phyloP scores from a whole-genome alignment of 1,284 basidiomycete species.

The Porogramme epimiltina region DNA sequence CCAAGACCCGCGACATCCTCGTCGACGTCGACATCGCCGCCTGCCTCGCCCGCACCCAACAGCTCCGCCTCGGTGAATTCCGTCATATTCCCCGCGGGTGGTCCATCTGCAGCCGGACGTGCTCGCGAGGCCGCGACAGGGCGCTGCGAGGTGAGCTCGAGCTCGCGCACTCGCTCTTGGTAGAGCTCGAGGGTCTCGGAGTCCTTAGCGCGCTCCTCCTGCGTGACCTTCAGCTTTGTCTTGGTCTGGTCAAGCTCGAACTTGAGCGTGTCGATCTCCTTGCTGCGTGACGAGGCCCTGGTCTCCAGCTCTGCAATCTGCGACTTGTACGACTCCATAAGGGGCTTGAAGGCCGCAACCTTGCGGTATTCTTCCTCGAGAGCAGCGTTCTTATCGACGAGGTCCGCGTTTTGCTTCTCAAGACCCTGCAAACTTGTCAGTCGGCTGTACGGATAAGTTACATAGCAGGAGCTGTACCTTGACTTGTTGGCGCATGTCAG shows the following conservation, averaged over 20 bases:
- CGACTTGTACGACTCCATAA: constrained; percentile 91
- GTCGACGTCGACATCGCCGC: constrained; percentile 44
- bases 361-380: constrained; percentile 92
- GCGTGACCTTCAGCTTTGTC: constrained; percentile 67
- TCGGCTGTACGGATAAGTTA: too few relatives aligned
- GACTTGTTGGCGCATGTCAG: constrained; percentile 84
- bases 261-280: constrained; percentile 72
- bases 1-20: constrained; percentile 63
- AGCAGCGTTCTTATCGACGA: constrained; percentile 89
- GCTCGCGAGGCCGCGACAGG: constrained; percentile 35
- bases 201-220: constrained; percentile 76
- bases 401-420: constrained; percentile 90
- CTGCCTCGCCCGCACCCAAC: constrained; percentile 16
- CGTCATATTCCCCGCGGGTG: constrained; percentile 24
- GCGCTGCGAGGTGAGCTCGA: constrained; percentile 71
- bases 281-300: constrained; percentile 62
- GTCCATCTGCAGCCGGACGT: constrained; percentile 20
- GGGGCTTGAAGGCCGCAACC: constrained; percentile 82
- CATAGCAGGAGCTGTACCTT: constrained; percentile 66
- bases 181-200: constrained; percentile 87
- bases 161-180: constrained; percentile 89
- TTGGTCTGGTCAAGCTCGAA: constrained; percentile 80
- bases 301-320: constrained; percentile 85
- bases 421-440: constrained; percentile 61
- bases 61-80: constrained; percentile 47